Percentiles rank a stretch among this genome's conserved stretches.
These are phyloP conservation scores for Phyllosticta citrichinensis DNA, from an alignment of 2,329 filamentous ascomycete genomes.

Conservation along the genomic window DNA sequence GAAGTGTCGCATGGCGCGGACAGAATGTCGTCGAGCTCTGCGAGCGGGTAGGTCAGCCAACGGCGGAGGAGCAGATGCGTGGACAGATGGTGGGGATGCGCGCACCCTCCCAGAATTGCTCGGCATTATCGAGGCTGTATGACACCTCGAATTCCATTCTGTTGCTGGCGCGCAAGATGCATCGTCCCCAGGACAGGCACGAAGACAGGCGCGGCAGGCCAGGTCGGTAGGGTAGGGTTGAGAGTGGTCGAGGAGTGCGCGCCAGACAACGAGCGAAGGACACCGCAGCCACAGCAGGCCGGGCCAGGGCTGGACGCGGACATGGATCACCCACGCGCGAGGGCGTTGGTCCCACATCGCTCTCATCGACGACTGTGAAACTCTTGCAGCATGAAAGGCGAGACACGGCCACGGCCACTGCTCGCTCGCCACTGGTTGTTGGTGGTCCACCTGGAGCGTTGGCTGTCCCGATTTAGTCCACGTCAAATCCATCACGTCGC, in stretches of 20 bases:
- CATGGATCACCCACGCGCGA: too few species aligned
- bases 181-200: conserved; percentile 15
- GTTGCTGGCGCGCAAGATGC: conserved; percentile 27
- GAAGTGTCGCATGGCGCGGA: conserved; percentile 49
- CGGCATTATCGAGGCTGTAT: conserved; percentile 63
- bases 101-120: conserved; percentile 84
- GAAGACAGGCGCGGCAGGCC: neutral
- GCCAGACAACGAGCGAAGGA: neutral
- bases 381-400: too few species aligned
- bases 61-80: neutral
- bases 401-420: too few species aligned
- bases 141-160: conserved; percentile 59
- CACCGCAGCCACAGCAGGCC: too few species aligned
- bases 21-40: conserved; percentile 59
- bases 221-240: neutral
- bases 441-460: too few species aligned
- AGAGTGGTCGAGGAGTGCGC: neutral
- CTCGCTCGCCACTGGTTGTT: too few species aligned
- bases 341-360: too few species aligned
- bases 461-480: too few species aligned
- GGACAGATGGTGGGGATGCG: conserved; percentile 11
- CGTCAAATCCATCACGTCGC: neutral
- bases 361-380: too few species aligned
- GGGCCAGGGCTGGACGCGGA: too few species aligned
- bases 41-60: neutral